Base-by-base conservation (phyloP, 495 filamentous ascomycete genomes). In the Tuber microsphaerosporum region DNA sequence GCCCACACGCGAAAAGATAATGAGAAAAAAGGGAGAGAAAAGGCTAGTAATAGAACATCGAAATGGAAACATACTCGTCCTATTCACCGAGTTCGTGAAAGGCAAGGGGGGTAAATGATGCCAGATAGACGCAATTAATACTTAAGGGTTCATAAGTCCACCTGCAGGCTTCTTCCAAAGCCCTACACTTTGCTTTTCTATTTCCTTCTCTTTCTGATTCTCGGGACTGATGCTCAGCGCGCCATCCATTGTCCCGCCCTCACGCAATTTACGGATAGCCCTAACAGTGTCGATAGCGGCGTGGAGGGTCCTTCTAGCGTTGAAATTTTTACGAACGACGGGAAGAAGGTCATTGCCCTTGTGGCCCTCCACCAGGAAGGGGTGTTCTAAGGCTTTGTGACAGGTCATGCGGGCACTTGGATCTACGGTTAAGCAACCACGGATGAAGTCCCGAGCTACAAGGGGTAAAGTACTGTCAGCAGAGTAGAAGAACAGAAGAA, bases 241-340 rank as follows among this genome's bases (percentile, higher is more conserved):
- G 12, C 91, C 91, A 81, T 97, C 93, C 94, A 97, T 97, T 83
- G 93, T 89, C 10, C 85, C 87, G 1, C 88, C 88, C 78, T 97
- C 95, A 71, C 94, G 87, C 68, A 99, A 84, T 85, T 99, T 97
- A 83, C 97, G 97, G 83, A 99, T 97, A 0, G 95, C 95, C n/a
- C 96, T 88, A 69, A 99, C 94, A 0, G 96, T 97, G 84, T 99
- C 95, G 83, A 99, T 98, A 42, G 95, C 95, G 19, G 94, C 94
- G 84, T 98, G 95, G 72, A 99, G 87, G 14, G 94, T 98, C 75
- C 94, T 87, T 43, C 94, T 87, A 12, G 95, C 95, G 80, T 99
- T 99, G 87, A 99, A 99, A 85, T 99, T 99, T 90, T 97, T 97
- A 89, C 96, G 96, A 77, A 99, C 92, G 3, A 90, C 92, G 1